phyloP scores from a whole-genome alignment of 2,329 filamentous ascomycete species.

The Epicoccum nigrum region DNA sequence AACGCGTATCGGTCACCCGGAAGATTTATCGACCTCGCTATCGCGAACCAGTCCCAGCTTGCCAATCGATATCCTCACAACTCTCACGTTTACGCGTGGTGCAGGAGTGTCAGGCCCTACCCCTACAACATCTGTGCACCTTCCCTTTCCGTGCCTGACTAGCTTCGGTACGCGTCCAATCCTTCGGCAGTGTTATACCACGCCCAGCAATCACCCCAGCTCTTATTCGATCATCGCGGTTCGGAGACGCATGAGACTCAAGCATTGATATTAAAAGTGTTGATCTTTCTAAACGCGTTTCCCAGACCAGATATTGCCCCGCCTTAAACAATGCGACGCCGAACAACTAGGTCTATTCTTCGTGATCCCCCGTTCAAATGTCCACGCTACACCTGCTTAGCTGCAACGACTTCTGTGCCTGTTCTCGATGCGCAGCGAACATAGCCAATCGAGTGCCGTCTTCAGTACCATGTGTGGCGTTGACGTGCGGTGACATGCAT shows the following conservation, averaged over 20 bases:
- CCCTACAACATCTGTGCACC: constrained; percentile 18
- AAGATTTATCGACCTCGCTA: background rate
- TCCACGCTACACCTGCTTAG: background rate
- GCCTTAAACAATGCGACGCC: background rate
- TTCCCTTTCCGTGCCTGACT: constrained; percentile 26
- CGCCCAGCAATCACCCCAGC: constrained; percentile 6
- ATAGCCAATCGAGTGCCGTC: background rate
- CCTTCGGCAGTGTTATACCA: constrained; percentile 9
- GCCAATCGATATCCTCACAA: constrained; percentile 5
- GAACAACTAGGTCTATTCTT: background rate
- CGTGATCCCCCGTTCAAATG: background rate
- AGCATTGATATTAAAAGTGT: constrained; percentile 9
- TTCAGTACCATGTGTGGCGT: constrained; percentile 3
- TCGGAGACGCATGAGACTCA: background rate
- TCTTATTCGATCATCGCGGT: constrained; percentile 5
- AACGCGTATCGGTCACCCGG: constrained; percentile 2
- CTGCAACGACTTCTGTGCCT: background rate
- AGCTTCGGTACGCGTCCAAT: constrained; percentile 13
- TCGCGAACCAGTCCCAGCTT: background rate
- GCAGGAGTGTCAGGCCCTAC: background rate
- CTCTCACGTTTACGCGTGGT: constrained; percentile 4
- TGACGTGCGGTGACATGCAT: constrained; percentile 7
- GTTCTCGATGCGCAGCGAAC: background rate
- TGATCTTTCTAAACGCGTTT: constrained; percentile 6
- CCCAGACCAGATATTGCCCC: constrained; percentile 8